These are phyloP conservation scores for Macrotyloma uniflorum DNA, from an alignment of 306 rosid genomes.

Conservation along the genomic window DNA sequence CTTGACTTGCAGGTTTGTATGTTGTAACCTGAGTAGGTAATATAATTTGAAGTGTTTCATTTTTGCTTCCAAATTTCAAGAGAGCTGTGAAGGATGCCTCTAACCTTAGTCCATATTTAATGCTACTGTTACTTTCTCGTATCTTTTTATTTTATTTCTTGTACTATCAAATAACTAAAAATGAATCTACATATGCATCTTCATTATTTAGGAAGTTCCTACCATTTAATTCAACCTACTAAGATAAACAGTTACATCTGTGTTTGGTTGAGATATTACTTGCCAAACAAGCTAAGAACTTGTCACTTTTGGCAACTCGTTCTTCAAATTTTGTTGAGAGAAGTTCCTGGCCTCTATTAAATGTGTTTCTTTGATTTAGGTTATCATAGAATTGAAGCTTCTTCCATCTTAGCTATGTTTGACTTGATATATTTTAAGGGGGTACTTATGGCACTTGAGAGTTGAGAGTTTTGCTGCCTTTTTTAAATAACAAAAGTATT, in stretches of 20 bases:
- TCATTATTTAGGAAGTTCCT: constrained; percentile 17
- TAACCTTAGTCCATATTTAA: background rate
- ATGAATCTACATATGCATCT: background rate
- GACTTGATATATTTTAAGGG: background rate
- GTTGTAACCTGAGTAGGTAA: background rate
- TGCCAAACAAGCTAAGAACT: background rate
- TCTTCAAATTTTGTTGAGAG: background rate
- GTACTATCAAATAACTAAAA: background rate
- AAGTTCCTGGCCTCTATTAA: background rate
- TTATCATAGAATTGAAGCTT: background rate
- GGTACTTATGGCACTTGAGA: background rate
- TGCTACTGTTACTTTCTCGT: background rate
- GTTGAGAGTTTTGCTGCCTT: background rate
- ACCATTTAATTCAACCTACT: background rate
- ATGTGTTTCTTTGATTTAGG: background rate
- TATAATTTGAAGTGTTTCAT: background rate
- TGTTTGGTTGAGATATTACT: background rate
- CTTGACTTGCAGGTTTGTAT: constrained; percentile 7
- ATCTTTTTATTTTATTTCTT: background rate
- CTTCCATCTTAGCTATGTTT: background rate
- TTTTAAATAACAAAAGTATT: background rate
- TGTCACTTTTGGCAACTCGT: background rate
- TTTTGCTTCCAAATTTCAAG: background rate
- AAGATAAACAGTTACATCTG: background rate
- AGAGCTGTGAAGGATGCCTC: background rate